phyloP scores from a whole-genome alignment of 2,329 filamentous ascomycete species.

The Monilinia polystroma region DNA sequence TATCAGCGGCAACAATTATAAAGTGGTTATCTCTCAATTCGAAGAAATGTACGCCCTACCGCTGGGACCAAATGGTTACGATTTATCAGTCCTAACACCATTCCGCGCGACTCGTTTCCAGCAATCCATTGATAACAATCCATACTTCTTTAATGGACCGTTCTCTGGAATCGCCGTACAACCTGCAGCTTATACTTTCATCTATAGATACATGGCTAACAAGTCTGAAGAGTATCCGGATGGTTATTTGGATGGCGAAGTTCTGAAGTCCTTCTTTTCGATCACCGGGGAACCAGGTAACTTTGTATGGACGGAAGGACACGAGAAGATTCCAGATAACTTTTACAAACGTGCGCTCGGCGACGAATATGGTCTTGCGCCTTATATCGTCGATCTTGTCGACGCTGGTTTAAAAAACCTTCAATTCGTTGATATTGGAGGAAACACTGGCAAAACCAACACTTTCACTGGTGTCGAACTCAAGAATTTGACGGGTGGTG shows the following conservation, averaged over 20 bases:
- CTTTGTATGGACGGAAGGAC: slow-evolving; percentile 26
- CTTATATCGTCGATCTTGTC: slow-evolving; percentile 43
- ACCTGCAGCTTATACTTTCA: slow-evolving; percentile 38
- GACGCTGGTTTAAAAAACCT: slow-evolving; percentile 44
- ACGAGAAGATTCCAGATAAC: slow-evolving; percentile 31
- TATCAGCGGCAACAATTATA: slow-evolving; percentile 49
- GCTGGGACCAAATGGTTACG: slow-evolving; percentile 42
- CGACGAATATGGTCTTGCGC: slow-evolving; percentile 43
- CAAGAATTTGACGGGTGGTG: slow-evolving; percentile 46
- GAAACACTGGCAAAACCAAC: slow-evolving; percentile 53
- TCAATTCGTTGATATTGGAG: slow-evolving; percentile 49
- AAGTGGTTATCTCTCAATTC: slow-evolving; percentile 53
- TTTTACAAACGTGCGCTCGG: slow-evolving; percentile 31
- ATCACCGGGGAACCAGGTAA: slow-evolving; percentile 29
- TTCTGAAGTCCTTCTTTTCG: slow-evolving; percentile 30
- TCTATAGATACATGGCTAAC: slow-evolving; percentile 39
- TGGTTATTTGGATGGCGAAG: slow-evolving; percentile 36
- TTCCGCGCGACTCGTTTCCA: slow-evolving; percentile 47
- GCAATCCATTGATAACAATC: slow-evolving; percentile 42
- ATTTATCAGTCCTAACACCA: slow-evolving; percentile 46
- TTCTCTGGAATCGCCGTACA: slow-evolving; percentile 46
- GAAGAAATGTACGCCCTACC: slow-evolving; percentile 48
- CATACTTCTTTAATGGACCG: slow-evolving; percentile 54
- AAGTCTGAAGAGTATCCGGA: slow-evolving; percentile 37
- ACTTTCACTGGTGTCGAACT: slow-evolving; percentile 50